These are phyloP conservation scores for Teratosphaeria gauchensis DNA, from an alignment of 2,329 filamentous ascomycete species.

Conservation along the genomic window DNA sequence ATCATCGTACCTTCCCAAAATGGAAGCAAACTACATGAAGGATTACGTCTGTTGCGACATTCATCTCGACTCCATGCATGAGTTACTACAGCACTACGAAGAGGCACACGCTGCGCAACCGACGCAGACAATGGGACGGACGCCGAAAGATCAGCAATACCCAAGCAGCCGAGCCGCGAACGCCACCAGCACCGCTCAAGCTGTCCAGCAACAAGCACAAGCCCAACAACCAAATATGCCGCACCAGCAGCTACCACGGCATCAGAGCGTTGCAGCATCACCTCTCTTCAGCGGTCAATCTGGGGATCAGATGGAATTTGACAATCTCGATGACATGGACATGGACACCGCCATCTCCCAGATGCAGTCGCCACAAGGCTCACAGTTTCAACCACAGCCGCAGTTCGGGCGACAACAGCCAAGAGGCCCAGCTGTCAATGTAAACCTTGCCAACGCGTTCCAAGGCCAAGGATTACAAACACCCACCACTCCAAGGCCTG, in stretches of 20 bases:
- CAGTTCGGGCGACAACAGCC: conserved; percentile 47
- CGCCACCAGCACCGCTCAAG: conserved; percentile 25
- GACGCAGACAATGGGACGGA: conserved; percentile 30
- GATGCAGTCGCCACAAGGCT: conserved; percentile 26
- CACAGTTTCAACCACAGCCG: conserved; percentile 36
- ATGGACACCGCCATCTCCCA: conserved; percentile 66
- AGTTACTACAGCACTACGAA: conserved; percentile 92
- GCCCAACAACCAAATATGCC: conserved; percentile 13
- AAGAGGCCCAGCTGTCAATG: conserved; percentile 61
- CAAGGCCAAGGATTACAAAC: conserved; percentile 66
- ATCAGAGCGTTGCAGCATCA: conserved; percentile 9
- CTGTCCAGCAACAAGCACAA: conserved; percentile 26
- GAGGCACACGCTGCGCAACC: conserved; percentile 69
- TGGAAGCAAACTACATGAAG: conserved; percentile 95
- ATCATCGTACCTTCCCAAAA: conserved; percentile 88
- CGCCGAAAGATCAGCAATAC: conserved; percentile 28
- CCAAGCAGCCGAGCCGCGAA: conserved; percentile 25
- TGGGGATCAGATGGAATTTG: conserved; percentile 24
- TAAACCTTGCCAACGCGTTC: conserved; percentile 64
- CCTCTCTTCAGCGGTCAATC: conserved; percentile 25
- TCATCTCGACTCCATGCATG: conserved; percentile 82
- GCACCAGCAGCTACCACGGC: neutral
- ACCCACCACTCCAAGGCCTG: conserved; percentile 72
- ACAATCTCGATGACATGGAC: conserved; percentile 84
- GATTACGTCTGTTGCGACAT: conserved; percentile 93